Conservation (phyloP, 768 basidiomycete species). For the Xerocomellus intermedius region DNA sequence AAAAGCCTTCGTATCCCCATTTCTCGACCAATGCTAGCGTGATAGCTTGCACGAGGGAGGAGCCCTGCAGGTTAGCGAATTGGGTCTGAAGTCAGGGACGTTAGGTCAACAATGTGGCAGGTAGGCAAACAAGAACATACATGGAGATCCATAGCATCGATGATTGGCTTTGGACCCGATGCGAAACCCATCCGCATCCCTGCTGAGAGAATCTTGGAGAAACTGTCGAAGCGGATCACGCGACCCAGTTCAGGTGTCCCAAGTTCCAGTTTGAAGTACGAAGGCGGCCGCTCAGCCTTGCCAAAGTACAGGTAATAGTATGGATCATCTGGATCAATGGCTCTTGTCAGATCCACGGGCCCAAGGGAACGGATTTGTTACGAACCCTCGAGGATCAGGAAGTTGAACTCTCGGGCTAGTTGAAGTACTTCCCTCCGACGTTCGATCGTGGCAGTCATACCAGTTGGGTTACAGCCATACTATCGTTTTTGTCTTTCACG, state of each 20-base stretch:
- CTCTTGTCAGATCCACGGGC: neutral
- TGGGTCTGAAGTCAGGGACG: constrained; percentile 48
- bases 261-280: constrained; percentile 80
- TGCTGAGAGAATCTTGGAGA: constrained; percentile 79
- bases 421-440: constrained; percentile 70
- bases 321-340: constrained; percentile 60
- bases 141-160: constrained; percentile 69
- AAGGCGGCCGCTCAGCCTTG: constrained; percentile 56
- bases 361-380: neutral
- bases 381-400: constrained; percentile 83
- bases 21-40: constrained; percentile 53
- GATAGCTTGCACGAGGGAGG: constrained; percentile 64
- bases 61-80: constrained; percentile 64
- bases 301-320: constrained; percentile 81
- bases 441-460: constrained; percentile 68
- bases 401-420: constrained; percentile 68
- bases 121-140: constrained; percentile 40
- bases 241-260: constrained; percentile 66
- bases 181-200: constrained; percentile 82
- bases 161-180: constrained; percentile 66
- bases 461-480: constrained; percentile 88
- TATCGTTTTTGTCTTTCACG: constrained; percentile 24
- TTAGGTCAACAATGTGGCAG: too few species aligned
- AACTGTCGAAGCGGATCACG: constrained; percentile 85
- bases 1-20: constrained; percentile 80